Percentiles rank a stretch among this genome's conserved stretches.
These are phyloP conservation scores for Breynia disticha DNA, from an alignment of 441 rosid species.

Conservation along the genomic window DNA sequence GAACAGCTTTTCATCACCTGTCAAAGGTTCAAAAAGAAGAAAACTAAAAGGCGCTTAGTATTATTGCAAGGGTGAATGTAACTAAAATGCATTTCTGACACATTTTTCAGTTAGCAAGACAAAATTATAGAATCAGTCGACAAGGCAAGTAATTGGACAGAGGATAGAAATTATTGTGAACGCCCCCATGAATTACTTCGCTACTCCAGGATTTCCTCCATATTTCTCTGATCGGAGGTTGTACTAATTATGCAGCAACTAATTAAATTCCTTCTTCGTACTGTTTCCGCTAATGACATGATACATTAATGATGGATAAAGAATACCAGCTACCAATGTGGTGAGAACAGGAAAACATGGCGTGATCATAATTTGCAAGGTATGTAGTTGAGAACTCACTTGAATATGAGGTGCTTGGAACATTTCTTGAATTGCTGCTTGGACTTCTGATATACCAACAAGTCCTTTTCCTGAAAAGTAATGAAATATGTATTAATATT, in stretches of 20 bases:
- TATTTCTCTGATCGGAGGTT: too few species aligned
- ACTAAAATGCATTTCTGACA: not conserved
- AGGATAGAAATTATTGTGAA: too few species aligned
- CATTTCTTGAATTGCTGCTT: constrained; percentile 94
- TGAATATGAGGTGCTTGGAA: constrained; percentile 98
- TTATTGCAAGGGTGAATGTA: not conserved
- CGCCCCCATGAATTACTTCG: too few species aligned
- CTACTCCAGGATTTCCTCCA: too few species aligned
- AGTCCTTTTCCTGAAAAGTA: constrained; percentile 42
- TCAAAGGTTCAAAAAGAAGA: constrained; percentile 4
- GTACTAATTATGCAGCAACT: too few species aligned
- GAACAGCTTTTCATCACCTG: constrained; percentile 77
- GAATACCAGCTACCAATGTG: too few species aligned
- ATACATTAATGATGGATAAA: too few species aligned
- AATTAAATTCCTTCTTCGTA: too few species aligned
- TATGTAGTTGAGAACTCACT: constrained; percentile 35
- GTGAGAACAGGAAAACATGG: not conserved
- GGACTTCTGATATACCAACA: constrained; percentile 74
- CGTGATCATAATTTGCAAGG: not conserved
- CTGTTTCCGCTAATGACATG: too few species aligned
- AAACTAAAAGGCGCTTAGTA: not conserved
- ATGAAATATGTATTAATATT: constrained; percentile 7
- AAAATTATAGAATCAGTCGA: too few species aligned
- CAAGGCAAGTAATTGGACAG: too few species aligned
- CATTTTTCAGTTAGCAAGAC: too few species aligned